Evolutionary conservation across 106 monocot species (phyloP).

Genomic region (Allium sativum): DNA sequence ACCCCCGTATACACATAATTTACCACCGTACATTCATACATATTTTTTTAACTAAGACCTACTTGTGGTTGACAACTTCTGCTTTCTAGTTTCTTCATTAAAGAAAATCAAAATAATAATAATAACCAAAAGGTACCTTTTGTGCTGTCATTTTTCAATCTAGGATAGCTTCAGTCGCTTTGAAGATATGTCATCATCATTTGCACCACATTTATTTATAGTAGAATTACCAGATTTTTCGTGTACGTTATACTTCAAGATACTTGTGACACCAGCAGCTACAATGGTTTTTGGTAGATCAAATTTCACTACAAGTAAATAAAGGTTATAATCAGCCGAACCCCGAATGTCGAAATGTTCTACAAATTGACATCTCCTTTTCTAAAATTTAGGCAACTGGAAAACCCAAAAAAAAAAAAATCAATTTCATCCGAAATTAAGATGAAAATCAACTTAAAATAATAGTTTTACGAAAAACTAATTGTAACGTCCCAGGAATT

Average conservation of each 20-base stretch:
- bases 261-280: constrained; percentile 56
- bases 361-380: no score
- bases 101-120: no score
- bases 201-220: neutral
- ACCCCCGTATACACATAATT: neutral
- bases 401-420: no score
- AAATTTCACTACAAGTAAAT: no score
- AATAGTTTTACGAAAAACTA: no score
- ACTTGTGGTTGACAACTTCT: neutral
- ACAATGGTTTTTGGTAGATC: constrained; percentile 21
- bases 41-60: neutral
- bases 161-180: constrained; percentile 22
- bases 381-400: no score
- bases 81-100: neutral
- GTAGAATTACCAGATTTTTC: neutral
- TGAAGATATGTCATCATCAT: constrained; percentile 1
- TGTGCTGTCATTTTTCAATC: no score
- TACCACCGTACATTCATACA: neutral
- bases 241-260: constrained; percentile 11
- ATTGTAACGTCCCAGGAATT: no score
- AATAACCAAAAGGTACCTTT: neutral
- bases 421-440: no score
- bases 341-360: no score
- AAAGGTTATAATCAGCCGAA: no score
- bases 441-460: no score